Conservation (phyloP, 2,329 filamentous ascomycete species). For the Colletotrichum somersetense region DNA sequence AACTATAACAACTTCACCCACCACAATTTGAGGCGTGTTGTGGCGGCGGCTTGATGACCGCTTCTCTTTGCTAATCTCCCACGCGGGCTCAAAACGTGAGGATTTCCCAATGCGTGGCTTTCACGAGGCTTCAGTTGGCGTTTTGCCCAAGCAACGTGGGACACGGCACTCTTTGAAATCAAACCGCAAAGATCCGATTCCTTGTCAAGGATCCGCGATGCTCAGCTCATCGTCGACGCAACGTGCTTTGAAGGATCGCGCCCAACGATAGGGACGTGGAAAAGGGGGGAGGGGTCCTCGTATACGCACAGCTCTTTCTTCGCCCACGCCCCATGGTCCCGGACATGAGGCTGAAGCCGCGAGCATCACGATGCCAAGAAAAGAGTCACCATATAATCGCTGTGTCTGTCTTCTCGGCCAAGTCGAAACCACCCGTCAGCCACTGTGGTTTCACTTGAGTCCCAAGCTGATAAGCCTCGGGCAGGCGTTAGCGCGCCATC, state of each 20-base stretch:
- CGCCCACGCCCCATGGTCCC: neutral
- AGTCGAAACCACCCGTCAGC: neutral
- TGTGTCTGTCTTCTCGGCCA: too few relatives aligned
- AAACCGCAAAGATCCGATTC: neutral
- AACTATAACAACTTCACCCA: neutral
- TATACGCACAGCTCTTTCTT: neutral
- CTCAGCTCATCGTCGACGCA: neutral
- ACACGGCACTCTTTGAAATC: neutral
- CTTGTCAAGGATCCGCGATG: neutral
- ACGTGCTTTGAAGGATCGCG: neutral
- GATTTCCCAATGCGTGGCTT: neutral
- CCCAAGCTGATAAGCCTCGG: neutral
- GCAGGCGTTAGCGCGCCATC: neutral
- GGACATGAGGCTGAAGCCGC: neutral
- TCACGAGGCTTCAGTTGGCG: neutral
- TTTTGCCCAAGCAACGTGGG: neutral
- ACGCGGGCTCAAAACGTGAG: constrained; percentile 2
- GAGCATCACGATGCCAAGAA: neutral
- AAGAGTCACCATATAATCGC: neutral
- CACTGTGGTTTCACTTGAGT: neutral
- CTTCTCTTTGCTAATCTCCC: neutral
- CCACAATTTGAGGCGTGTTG: neutral
- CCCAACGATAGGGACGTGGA: neutral
- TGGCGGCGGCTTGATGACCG: neutral
- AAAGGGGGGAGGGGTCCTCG: neutral